Base-by-base conservation (phyloP, 2,329 filamentous ascomycete genomes). In the Leptographium wingfieldii region DNA sequence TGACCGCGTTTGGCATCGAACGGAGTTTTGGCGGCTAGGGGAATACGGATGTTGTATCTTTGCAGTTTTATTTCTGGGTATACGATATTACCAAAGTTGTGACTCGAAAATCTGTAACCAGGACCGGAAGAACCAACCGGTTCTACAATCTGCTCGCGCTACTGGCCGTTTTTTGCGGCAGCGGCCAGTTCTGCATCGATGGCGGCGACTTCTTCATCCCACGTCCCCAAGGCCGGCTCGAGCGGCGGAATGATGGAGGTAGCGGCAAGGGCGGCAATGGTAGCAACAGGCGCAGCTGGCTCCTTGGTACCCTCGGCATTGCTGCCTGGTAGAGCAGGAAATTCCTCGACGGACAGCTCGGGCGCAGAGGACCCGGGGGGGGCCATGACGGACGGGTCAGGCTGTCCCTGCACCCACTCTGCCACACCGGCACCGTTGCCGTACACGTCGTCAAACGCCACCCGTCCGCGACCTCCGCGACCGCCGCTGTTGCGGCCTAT, bases 151-250 rank as follows among this genome's bases (percentile, higher is more conserved):
- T 27, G 51, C n/a, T 55, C 40, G 16, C 43, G 16, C 43, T 46
- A 46, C 16, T n/a, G 43, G 19, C 43, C 43, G 14, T 46, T 46
- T 3, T 46, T 46, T 5, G 43, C 43, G 6, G 43, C 43, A n/a
- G 43, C 58, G 14, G 53, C 54, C 9, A 58, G 35, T 54, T 60
- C 57, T 12, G 43, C 60, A 31, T 81, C 78, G 14, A 78, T 69
- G 5, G 73, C 77, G 56, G 78, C 78, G 74, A 83, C 79, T 69
- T 84, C 81, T 43, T 84, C 81, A 57, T 79, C 81, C 81, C 81
- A 83, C 59, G 77, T 75, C 10, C 76, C 74, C 22, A 75, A 66
- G 0, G 71, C 71, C 9, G 74, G 70, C 6, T 74, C 38, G 38
- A 40, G 38, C 38, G 38, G 38, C 38, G 38, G 38, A 40, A 40